A percentile compares a stretch with the other conserved stretches of the same genome.
Evolutionary conservation across 164 flowering plant genomes (phyloP).

Genomic region (Liriodendron chinense): DNA sequence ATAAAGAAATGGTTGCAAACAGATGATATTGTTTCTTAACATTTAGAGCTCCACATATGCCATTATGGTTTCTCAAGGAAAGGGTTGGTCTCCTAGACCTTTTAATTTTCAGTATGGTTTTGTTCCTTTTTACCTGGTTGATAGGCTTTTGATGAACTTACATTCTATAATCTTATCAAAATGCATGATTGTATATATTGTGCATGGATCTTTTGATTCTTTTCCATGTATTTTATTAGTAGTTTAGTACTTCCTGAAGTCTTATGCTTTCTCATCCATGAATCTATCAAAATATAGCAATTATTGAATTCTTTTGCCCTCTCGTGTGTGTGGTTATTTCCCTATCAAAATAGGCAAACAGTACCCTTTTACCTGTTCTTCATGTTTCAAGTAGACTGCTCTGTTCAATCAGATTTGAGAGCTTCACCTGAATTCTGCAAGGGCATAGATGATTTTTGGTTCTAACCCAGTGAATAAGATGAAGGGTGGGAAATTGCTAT

Average conservation of each 20-base stretch:
- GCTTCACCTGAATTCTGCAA: neutral
- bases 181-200: neutral
- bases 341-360: no score
- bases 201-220: neutral
- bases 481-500: no score
- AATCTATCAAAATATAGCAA: no score
- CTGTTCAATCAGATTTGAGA: neutral
- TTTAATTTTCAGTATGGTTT: neutral
- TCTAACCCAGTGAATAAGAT: neutral
- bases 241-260: neutral
- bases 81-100: neutral
- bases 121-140: neutral
- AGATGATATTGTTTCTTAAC: neutral
- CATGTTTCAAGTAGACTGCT: neutral
- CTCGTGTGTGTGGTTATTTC: neutral
- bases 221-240: neutral
- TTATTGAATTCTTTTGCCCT: neutral
- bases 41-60: neutral
- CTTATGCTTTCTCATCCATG: neutral
- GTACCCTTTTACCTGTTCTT: neutral
- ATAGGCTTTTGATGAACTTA: neutral
- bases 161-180: neutral
- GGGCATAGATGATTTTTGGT: neutral
- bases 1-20: no score
- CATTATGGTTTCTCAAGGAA: neutral